phyloP scores from a whole-genome alignment of 2,329 filamentous ascomycete species.

The Orbilia ellipsospora region DNA sequence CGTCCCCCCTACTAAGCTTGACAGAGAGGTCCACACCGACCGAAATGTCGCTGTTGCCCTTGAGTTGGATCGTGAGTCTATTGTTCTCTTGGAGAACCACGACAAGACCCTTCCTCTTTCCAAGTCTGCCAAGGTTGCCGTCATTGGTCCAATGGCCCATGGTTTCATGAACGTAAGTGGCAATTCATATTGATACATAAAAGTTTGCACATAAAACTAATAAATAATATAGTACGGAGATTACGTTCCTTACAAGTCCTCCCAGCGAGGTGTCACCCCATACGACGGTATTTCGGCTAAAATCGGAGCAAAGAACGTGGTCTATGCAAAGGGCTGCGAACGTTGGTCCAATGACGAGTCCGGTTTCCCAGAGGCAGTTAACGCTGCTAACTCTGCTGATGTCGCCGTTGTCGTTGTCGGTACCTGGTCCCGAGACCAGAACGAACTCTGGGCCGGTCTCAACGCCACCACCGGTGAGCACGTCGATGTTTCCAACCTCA shows the following conservation, averaged over 20 bases:
- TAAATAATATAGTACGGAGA: constrained; percentile 71
- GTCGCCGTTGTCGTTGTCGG: constrained; percentile 79
- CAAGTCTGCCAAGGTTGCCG: constrained; percentile 71
- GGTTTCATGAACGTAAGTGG: constrained; percentile 74
- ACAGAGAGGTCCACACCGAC: constrained; percentile 72
- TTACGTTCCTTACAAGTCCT: constrained; percentile 75
- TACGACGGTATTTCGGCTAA: constrained; percentile 74
- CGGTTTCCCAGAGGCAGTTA: constrained; percentile 74
- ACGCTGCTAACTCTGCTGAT: constrained; percentile 73
- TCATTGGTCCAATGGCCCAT: constrained; percentile 80
- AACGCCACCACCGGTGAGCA: constrained; percentile 82
- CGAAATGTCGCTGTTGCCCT: constrained; percentile 71
- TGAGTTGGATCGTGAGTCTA: constrained; percentile 73
- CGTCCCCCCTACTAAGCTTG: constrained; percentile 68
- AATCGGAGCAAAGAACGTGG: constrained; percentile 68
- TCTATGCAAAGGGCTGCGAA: constrained; percentile 77
- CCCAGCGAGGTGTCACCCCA: constrained; percentile 75
- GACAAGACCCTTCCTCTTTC: constrained; percentile 67
- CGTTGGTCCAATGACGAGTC: constrained; percentile 77
- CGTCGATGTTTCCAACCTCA: constrained; percentile 73
- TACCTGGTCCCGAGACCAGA: constrained; percentile 79
- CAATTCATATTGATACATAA: constrained; percentile 55
- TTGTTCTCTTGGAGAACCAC: constrained; percentile 72
- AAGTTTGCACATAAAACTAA: too few relatives aligned
- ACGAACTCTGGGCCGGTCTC: constrained; percentile 75